These are phyloP conservation scores for Picea sitchensis DNA, from an alignment of 75 land plant genomes.

Conservation along the genomic window DNA sequence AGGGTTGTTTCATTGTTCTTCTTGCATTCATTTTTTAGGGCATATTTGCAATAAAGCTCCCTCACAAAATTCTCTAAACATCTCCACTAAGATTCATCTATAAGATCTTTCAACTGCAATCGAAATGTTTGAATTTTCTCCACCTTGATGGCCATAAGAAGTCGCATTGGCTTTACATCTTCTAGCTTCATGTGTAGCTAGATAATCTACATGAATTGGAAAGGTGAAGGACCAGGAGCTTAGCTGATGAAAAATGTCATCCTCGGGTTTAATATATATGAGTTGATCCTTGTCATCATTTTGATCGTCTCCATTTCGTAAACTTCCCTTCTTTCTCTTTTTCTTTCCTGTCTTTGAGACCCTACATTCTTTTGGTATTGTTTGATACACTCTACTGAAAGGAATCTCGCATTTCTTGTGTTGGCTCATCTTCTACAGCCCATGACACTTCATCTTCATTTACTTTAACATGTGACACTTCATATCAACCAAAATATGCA, in stretches of 20 bases:
- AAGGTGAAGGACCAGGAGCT: conserved; percentile 75
- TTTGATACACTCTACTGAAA: conserved; percentile 61
- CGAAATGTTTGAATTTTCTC: conserved; percentile 32
- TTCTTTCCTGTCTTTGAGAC: not conserved
- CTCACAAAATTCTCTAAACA: no score
- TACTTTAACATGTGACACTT: not conserved
- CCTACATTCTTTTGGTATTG: not conserved
- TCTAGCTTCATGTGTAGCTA: conserved; percentile 58
- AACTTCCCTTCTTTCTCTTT: conserved; percentile 13
- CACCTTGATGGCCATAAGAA: conserved; percentile 69
- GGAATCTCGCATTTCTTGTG: conserved; percentile 53
- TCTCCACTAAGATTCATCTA: conserved; percentile 25
- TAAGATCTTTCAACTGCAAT: conserved; percentile 29
- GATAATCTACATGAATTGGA: conserved; percentile 36
- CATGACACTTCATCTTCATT: conserved; percentile 71
- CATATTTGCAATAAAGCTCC: no score
- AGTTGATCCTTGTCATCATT: conserved; percentile 27
- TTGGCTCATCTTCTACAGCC: conserved; percentile 99
- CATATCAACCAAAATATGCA: no score
- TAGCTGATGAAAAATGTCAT: conserved; percentile 80
- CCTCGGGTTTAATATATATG: conserved; percentile 76
- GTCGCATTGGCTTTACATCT: conserved; percentile 47
- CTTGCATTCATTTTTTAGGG: no score
- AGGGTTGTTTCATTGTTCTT: no score
- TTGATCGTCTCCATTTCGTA: conserved; percentile 1